phyloP scores from a whole-genome alignment of 1,139 yeast genomes.

The Yamadazyma kanchanaburiensis region DNA sequence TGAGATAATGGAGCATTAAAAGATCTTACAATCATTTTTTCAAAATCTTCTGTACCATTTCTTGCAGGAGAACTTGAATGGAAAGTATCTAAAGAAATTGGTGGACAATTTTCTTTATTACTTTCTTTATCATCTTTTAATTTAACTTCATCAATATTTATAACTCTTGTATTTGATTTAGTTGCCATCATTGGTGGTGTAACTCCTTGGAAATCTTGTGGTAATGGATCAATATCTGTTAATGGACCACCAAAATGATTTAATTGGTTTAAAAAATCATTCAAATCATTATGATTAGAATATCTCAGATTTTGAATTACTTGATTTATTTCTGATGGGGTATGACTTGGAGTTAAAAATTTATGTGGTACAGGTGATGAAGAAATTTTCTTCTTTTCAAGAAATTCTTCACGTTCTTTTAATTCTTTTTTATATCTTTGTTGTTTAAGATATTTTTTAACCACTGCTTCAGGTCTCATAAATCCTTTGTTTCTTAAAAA shows the following conservation, averaged over 20 bases:
- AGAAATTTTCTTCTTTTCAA: conserved; percentile 14
- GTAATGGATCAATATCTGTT: conserved; percentile 53
- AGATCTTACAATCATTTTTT: conserved; percentile 36
- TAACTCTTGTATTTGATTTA: conserved; percentile 44
- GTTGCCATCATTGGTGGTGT: conserved; percentile 52
- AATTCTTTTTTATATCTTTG: conserved; percentile 37
- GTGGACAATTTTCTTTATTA: conserved; percentile 41
- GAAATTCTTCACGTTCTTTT: conserved; percentile 11
- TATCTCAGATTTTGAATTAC: conserved; percentile 28
- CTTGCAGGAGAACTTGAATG: conserved; percentile 16
- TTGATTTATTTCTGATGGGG: conserved; percentile 44
- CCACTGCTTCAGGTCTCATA: conserved; percentile 50
- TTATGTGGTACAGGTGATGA: conserved; percentile 25
- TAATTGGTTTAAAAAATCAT: conserved; percentile 47
- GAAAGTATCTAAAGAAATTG: conserved; percentile 16
- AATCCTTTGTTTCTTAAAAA: conserved; percentile 49
- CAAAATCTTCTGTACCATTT: conserved; percentile 31
- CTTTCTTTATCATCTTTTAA: too few species aligned
- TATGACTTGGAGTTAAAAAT: conserved; percentile 42
- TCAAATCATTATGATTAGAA: conserved; percentile 35
- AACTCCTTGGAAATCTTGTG: conserved; percentile 29
- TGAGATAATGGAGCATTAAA: conserved; percentile 21
- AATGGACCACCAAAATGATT: conserved; percentile 51
- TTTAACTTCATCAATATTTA: conserved; percentile 38
- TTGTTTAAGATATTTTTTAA: conserved; percentile 45